A percentile compares a stretch with the other conserved stretches of the same genome.
These are phyloP conservation scores for Boechera divaricarpa DNA, from an alignment of 345 rosid species.

Conservation along the genomic window DNA sequence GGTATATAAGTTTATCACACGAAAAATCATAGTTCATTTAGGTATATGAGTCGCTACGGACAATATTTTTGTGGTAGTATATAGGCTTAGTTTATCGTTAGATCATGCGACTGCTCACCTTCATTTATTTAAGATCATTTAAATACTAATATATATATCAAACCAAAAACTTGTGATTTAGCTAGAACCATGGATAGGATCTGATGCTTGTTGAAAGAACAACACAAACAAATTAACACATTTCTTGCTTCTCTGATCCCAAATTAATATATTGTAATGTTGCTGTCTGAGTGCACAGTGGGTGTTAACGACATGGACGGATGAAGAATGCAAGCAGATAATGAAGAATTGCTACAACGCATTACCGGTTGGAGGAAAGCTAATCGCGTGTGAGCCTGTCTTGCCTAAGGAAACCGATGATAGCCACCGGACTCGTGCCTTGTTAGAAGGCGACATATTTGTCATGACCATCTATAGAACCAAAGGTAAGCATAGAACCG, in stretches of 20 bases:
- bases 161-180: background rate
- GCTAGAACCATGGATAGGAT: background rate
- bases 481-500: constrained; percentile 83
- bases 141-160: background rate
- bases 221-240: background rate
- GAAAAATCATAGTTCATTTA: too few species aligned
- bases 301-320: constrained; percentile 80
- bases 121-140: background rate
- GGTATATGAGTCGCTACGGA: background rate
- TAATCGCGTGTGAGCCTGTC: constrained; percentile 85
- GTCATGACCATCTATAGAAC: constrained; percentile 82
- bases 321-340: constrained; percentile 78
- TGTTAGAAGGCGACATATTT: constrained; percentile 79
- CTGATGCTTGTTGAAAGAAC: background rate
- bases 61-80: background rate
- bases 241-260: background rate
- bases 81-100: background rate
- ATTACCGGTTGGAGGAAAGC: constrained; percentile 73
- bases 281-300: constrained; percentile 56
- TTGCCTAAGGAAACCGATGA: constrained; percentile 71
- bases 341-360: constrained; percentile 85
- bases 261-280: background rate
- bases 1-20: background rate
- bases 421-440: constrained; percentile 77
- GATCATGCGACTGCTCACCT: constrained; percentile 3